Conservation (phyloP, 768 basidiomycete genomes). For the Pleurotus tuoliensis region DNA sequence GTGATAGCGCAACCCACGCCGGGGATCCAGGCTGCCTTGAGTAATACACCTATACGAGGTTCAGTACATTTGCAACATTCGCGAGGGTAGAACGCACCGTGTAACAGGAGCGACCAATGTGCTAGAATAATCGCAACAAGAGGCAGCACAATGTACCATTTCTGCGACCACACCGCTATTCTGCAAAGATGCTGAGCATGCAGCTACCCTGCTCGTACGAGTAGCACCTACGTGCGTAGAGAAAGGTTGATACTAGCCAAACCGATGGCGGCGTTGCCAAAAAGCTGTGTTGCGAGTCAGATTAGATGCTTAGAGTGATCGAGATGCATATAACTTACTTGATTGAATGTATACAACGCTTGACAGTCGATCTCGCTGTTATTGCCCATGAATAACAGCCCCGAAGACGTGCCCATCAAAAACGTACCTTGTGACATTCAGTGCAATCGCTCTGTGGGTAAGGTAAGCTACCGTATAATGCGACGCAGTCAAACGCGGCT, state of each 20-base stretch:
- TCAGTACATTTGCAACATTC: neutral
- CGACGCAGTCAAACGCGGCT: conserved; percentile 17
- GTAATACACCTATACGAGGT: conserved; percentile 41
- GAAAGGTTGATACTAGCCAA: conserved; percentile 71
- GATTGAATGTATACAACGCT: conserved; percentile 64
- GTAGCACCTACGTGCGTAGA: conserved; percentile 52
- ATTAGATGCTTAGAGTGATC: conserved; percentile 4
- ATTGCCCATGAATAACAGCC: conserved; percentile 4
- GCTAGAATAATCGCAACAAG: conserved; percentile 57
- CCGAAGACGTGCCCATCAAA: neutral
- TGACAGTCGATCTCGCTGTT: conserved; percentile 57
- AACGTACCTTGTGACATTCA: conserved; percentile 50
- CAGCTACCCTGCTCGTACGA: neutral
- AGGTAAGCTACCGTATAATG: conserved; percentile 6
- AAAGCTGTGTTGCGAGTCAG: conserved; percentile 23
- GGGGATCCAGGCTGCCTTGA: conserved; percentile 54
- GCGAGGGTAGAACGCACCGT: conserved; percentile 36
- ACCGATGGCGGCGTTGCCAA: conserved; percentile 65
- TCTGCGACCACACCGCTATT: conserved; percentile 69
- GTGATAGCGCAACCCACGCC: conserved; percentile 53
- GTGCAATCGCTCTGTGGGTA: conserved; percentile 42
- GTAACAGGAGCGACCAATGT: conserved; percentile 69
- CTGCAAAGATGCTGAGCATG: conserved; percentile 25
- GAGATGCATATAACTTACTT: conserved; percentile 25
- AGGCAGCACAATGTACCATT: conserved; percentile 45